phyloP scores from a whole-genome alignment of 805 yeast genomes.

The Zygotorulaspora sp. region DNA sequence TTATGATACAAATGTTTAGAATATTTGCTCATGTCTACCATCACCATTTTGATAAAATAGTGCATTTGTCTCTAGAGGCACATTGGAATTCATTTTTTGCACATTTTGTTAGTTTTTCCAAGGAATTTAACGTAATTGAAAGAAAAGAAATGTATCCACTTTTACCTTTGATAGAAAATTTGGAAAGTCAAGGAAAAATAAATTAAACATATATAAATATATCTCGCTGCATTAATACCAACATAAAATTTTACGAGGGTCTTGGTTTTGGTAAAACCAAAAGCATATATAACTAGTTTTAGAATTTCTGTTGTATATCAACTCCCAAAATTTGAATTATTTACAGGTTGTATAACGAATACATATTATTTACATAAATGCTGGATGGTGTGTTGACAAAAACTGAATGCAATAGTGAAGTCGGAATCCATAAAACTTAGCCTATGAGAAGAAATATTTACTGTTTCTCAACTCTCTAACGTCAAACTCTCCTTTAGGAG shows the following conservation, averaged over 20 bases:
- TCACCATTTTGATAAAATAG: constrained; percentile 88
- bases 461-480: constrained; percentile 68
- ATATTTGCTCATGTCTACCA: constrained; percentile 93
- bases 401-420: too few species aligned
- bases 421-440: too few species aligned
- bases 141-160: constrained; percentile 76
- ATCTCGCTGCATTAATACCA: too few species aligned
- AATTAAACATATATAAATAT: too few species aligned
- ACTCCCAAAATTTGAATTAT: too few species aligned
- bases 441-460: constrained; percentile 63
- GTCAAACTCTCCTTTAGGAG: constrained; percentile 79
- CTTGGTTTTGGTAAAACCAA: too few species aligned
- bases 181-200: constrained; percentile 85
- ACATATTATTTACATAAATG: too few species aligned
- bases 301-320: too few species aligned
- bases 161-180: constrained; percentile 64
- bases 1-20: constrained; percentile 87
- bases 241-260: too few species aligned
- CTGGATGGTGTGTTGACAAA: background rate
- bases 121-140: constrained; percentile 79
- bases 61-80: constrained; percentile 90
- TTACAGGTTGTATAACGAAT: too few species aligned
- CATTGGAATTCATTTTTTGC: constrained; percentile 98
- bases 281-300: too few species aligned
- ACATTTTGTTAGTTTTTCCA: constrained; percentile 82